Evolutionary conservation across 306 rosid species (phyloP).

Genomic region (Gastrolobium bilobum): DNA sequence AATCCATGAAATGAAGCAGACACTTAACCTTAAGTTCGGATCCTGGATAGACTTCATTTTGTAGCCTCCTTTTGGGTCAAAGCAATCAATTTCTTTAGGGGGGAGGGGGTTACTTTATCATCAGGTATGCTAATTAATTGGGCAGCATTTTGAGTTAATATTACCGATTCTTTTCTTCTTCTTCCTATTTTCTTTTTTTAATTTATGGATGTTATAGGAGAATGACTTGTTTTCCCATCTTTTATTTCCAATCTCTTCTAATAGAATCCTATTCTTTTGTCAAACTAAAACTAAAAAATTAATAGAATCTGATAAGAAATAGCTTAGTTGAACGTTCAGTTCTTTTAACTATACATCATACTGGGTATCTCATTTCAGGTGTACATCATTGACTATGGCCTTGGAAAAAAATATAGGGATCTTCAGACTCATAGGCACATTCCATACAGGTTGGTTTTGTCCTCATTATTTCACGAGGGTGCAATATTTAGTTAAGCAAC

Average conservation of each 20-base stretch:
- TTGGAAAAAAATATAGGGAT: conserved; percentile 96
- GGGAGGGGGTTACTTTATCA: background rate
- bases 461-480: conserved; percentile 36
- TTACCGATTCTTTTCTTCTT: too few species aligned
- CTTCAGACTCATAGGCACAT: conserved; percentile 98
- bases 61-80: conserved; percentile 3
- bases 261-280: conserved; percentile 21
- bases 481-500: conserved; percentile 25
- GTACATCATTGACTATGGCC: conserved; percentile 93
- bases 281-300: background rate
- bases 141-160: conserved; percentile 9
- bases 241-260: conserved; percentile 23
- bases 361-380: conserved; percentile 68
- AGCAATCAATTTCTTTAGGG: background rate
- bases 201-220: background rate
- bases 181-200: background rate
- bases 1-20: conserved; percentile 2
- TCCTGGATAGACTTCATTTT: background rate
- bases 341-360: conserved; percentile 27
- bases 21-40: background rate
- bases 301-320: conserved; percentile 40
- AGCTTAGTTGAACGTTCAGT: conserved; percentile 22
- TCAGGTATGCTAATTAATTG: conserved; percentile 12
- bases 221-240: conserved; percentile 36
- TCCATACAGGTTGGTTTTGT: conserved; percentile 84